These are phyloP conservation scores for Xylaria sp. DNA, from an alignment of 2,329 filamentous ascomycete species.

Conservation along the genomic window DNA sequence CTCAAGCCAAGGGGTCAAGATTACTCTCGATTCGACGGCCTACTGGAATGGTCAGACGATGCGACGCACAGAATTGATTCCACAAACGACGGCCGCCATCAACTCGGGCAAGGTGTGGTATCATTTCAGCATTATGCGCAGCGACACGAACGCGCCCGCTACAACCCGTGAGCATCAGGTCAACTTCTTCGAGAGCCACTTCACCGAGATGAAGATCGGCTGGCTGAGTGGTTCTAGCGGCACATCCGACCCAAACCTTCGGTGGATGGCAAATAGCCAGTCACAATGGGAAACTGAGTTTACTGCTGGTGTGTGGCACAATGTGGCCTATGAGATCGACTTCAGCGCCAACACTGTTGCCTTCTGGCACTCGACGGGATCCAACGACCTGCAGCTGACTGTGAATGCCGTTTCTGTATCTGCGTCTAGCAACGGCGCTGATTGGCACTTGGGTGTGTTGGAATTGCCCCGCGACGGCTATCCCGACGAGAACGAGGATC, in stretches of 20 bases:
- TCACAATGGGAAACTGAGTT: conserved; percentile 72
- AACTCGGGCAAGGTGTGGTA: conserved; percentile 75
- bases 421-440: conserved; percentile 72
- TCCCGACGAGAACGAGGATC: conserved; percentile 68
- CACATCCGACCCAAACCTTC: conserved; percentile 63
- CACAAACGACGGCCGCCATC: conserved; percentile 73
- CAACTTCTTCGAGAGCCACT: conserved; percentile 73
- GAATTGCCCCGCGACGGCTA: conserved; percentile 69
- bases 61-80: conserved; percentile 79
- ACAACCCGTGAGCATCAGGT: conserved; percentile 74
- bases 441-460: conserved; percentile 78
- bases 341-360: conserved; percentile 70
- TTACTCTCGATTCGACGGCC: conserved; percentile 71
- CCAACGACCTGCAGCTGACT: conserved; percentile 64
- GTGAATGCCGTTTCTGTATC: conserved; percentile 68
- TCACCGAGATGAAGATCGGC: conserved; percentile 78
- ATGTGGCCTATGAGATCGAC: conserved; percentile 79
- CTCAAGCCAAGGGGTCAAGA: conserved; percentile 72
- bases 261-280: conserved; percentile 71
- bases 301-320: conserved; percentile 75
- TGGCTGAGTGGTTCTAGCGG: conserved; percentile 62
- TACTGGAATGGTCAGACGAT: conserved; percentile 79
- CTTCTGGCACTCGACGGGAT: conserved; percentile 76
- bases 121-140: conserved; percentile 75
- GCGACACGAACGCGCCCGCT: conserved; percentile 67